Evolutionary conservation across 495 filamentous ascomycete species (phyloP).

Genomic region (Tuber melanosporum): DNA sequence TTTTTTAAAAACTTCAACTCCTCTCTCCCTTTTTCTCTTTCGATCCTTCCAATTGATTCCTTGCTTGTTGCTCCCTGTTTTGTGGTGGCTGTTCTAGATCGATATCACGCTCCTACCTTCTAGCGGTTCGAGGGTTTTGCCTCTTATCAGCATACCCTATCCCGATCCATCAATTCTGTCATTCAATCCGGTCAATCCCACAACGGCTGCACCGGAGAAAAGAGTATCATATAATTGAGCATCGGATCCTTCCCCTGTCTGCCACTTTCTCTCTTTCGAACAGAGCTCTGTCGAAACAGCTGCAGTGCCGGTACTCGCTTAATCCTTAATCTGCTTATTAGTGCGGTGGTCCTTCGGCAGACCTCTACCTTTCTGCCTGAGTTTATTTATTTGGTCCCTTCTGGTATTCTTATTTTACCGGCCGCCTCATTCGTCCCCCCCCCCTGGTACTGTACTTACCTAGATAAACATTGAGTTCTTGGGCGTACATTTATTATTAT

Average conservation of each 20-base stretch:
- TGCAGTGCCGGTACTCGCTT: background rate
- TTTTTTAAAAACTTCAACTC: background rate
- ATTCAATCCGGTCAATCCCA: background rate
- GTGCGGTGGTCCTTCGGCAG: background rate
- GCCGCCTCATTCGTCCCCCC: background rate
- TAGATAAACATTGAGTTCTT: background rate
- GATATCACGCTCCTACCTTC: conserved; percentile 5
- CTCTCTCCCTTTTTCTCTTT: background rate
- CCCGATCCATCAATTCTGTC: background rate
- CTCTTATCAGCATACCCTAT: conserved; percentile 1
- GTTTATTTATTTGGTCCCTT: background rate
- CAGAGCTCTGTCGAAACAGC: background rate
- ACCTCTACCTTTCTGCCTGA: background rate
- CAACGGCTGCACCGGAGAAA: background rate
- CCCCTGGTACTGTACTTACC: background rate
- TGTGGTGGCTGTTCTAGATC: background rate
- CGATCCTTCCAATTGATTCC: conserved; percentile 4
- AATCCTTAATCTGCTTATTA: background rate
- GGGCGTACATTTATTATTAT: background rate
- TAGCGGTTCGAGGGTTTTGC: background rate
- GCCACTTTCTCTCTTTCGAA: background rate
- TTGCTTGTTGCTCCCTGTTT: background rate
- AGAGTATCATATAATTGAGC: background rate
- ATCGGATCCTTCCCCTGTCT: background rate
- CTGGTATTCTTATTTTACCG: conserved; percentile 1